A percentile compares a stretch with the other conserved stretches of the same genome.
Conservation (phyloP, 768 basidiomycete genomes). For the Mycena galopus region DNA sequence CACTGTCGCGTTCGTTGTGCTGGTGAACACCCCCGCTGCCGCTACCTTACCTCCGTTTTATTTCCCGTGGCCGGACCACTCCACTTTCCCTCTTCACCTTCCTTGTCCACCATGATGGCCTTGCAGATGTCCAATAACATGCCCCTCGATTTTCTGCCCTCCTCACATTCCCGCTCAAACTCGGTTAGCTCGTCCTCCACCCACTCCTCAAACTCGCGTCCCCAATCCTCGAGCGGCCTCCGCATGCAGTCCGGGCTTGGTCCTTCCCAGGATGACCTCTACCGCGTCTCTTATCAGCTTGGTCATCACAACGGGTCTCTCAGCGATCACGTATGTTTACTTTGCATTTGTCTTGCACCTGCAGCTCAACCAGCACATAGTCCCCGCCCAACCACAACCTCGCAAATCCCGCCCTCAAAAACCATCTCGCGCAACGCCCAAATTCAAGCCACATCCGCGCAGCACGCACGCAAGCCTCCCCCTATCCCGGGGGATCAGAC, state of each 20-base stretch:
- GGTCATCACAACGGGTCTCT: slow-evolving; percentile 59
- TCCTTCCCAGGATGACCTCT: slow-evolving; percentile 75
- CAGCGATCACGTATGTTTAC: slow-evolving; percentile 58
- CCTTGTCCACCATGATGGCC: slow-evolving; percentile 65
- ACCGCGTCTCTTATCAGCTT: slow-evolving; percentile 73
- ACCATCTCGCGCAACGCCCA: slow-evolving; percentile 69
- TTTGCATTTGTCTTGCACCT: slow-evolving; percentile 13
- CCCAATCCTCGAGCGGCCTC: slow-evolving; percentile 82
- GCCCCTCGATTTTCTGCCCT: slow-evolving; percentile 79
- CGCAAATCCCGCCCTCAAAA: slow-evolving; percentile 82
- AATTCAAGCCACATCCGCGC: slow-evolving; percentile 72
- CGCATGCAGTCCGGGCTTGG: slow-evolving; percentile 64
- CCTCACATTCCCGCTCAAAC: slow-evolving; percentile 80
- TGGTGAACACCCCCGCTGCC: slow-evolving; percentile 20
- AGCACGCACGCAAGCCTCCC: slow-evolving; percentile 83
- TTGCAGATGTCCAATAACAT: slow-evolving; percentile 76
- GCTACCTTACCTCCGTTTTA: slow-evolving; percentile 32
- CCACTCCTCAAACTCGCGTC: slow-evolving; percentile 79
- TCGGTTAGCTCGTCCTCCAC: slow-evolving; percentile 84
- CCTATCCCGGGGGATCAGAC: slow-evolving; percentile 82
- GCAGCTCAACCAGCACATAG: slow-evolving; percentile 52
- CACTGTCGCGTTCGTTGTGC: slow-evolving; percentile 8
- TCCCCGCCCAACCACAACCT: slow-evolving; percentile 84
- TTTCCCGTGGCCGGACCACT: slow-evolving; percentile 36
- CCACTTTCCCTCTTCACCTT: not conserved